phyloP scores from a whole-genome alignment of 371 early-diverging fungal species.

The Cokeromyces recurvatus region DNA sequence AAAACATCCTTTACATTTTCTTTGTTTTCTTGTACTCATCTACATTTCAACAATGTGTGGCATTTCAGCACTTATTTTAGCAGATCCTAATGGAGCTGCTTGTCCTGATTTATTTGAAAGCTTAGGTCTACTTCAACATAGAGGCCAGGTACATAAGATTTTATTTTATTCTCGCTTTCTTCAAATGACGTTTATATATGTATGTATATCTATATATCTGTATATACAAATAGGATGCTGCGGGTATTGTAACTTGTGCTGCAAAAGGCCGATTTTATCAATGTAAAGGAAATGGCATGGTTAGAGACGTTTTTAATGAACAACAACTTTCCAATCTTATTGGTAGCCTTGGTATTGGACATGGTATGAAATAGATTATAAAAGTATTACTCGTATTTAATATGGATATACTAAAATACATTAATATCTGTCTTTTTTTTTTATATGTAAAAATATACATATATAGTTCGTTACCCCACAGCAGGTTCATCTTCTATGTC shows the following conservation, averaged over 20 bases:
- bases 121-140: conserved; percentile 91
- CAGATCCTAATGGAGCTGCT: conserved; percentile 72
- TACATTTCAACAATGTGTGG: conserved; percentile 75
- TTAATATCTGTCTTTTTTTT: background rate
- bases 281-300: conserved; percentile 98
- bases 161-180: background rate
- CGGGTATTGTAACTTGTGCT: conserved; percentile 97
- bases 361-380: conserved; percentile 61
- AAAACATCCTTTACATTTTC: background rate
- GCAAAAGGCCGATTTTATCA: conserved; percentile 93
- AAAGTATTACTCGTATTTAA: too few species aligned
- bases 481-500: conserved; percentile 91
- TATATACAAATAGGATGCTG: conserved; percentile 97
- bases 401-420: too few species aligned
- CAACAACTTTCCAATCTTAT: conserved; percentile 68
- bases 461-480: conserved; percentile 92
- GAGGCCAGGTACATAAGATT: conserved; percentile 82
- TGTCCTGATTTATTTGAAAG: conserved; percentile 88
- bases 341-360: conserved; percentile 94
- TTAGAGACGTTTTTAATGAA: conserved; percentile 89
- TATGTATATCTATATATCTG: too few species aligned
- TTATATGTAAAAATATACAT: too few species aligned
- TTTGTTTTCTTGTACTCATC: conserved; percentile 1
- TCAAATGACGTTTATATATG: too few species aligned
- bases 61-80: conserved; percentile 82